phyloP scores from a whole-genome alignment of 2,329 filamentous ascomycete genomes.

The Pleoardoris graminearum region DNA sequence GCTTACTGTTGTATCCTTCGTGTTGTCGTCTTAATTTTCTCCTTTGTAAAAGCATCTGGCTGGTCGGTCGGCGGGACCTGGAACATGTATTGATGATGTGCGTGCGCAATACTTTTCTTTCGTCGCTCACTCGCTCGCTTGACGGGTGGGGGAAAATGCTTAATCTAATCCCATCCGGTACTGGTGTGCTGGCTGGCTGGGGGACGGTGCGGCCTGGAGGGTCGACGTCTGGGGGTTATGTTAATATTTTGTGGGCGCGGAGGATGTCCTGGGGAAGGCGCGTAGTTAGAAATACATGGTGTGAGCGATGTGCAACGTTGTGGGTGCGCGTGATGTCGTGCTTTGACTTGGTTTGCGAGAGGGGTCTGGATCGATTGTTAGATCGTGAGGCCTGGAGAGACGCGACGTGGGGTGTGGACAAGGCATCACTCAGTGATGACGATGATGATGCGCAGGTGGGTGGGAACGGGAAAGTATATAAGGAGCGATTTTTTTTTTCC shows the following conservation, averaged over 20 bases:
- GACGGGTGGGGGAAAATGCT: background rate
- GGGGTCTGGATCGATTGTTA: background rate
- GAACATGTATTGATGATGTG: conserved; percentile 9
- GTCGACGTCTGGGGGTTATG: conserved; percentile 1
- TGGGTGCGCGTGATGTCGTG: background rate
- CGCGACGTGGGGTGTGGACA: too few species aligned
- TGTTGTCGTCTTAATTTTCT: conserved; percentile 1
- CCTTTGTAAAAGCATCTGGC: conserved; percentile 10
- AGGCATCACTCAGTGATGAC: too few species aligned
- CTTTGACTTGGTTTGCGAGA: background rate
- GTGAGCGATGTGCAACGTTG: too few species aligned
- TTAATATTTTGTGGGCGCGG: conserved; percentile 1
- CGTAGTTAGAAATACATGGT: background rate
- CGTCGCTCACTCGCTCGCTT: too few species aligned
- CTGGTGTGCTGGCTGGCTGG: conserved; percentile 9
- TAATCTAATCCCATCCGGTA: conserved; percentile 10
- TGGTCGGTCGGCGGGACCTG: conserved; percentile 9
- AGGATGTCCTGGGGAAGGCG: background rate
- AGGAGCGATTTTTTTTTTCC: too few species aligned
- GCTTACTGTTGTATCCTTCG: background rate
- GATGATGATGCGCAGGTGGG: too few species aligned
- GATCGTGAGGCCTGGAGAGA: too few species aligned
- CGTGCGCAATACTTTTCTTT: background rate
- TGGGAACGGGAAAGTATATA: too few species aligned
- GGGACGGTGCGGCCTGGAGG: background rate